Percentiles rank a stretch among this genome's conserved stretches.
These are phyloP conservation scores for Leccinum obscurum DNA, from an alignment of 768 basidiomycete species.

Conservation along the genomic window DNA sequence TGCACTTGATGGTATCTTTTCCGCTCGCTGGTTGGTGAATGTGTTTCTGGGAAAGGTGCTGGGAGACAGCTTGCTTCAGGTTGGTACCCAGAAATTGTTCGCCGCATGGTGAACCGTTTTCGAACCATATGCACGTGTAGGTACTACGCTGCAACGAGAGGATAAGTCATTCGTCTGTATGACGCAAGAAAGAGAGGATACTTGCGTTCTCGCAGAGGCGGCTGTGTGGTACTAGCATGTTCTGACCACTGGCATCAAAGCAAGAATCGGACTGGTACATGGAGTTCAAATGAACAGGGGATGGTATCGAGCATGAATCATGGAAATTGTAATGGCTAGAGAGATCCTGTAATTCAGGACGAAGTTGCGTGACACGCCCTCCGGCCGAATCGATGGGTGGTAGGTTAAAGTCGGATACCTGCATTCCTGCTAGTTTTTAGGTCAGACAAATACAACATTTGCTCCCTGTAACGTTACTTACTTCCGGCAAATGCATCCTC, in stretches of 20 bases:
- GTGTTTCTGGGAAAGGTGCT: constrained; percentile 12
- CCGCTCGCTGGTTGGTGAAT: constrained; percentile 4
- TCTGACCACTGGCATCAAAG: neutral
- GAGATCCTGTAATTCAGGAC: neutral
- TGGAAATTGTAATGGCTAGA: neutral
- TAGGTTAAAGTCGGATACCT: too few relatives aligned
- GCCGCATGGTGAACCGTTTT: constrained; percentile 12
- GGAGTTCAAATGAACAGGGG: neutral
- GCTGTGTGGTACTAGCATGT: too few relatives aligned
- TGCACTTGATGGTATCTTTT: constrained; percentile 12
- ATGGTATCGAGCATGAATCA: neutral
- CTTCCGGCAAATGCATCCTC: neutral
- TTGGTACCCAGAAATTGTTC: neutral
- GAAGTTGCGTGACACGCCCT: constrained; percentile 35
- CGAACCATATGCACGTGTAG: constrained; percentile 11
- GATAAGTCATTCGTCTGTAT: neutral
- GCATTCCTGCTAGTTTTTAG: too few relatives aligned
- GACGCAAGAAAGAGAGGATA: neutral
- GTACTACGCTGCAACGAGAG: neutral
- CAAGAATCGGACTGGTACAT: neutral
- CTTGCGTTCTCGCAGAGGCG: too few relatives aligned
- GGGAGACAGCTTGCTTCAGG: constrained; percentile 14
- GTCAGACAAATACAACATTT: neutral
- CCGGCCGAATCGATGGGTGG: too few relatives aligned
- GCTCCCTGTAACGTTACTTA: constrained; percentile 1